These are phyloP conservation scores for Globisporangium mamillatum DNA, from an alignment of 352 stramenopile genomes.

Conservation along the genomic window DNA sequence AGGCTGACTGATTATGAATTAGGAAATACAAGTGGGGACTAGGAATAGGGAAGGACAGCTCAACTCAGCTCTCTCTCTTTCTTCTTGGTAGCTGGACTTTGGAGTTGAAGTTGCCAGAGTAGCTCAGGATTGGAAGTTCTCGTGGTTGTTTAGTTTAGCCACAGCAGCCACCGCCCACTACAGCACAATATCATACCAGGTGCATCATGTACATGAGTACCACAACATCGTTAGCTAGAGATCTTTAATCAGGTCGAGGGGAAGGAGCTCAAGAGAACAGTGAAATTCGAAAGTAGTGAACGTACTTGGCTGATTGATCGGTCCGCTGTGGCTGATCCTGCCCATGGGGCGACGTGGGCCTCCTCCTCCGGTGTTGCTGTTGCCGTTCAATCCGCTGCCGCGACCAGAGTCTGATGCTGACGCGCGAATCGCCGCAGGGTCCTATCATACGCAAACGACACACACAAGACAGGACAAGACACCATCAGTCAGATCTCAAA, in stretches of 20 bases:
- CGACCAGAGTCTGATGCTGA: slow-evolving; percentile 15
- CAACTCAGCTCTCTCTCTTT: background rate
- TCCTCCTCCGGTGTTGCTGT: background rate
- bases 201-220: background rate
- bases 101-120: background rate
- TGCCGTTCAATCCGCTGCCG: background rate
- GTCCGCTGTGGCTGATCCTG: slow-evolving; percentile 41
- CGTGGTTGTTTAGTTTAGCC: slow-evolving; percentile 30
- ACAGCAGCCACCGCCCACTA: slow-evolving; percentile 57
- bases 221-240: background rate
- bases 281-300: background rate
- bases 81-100: slow-evolving; percentile 22
- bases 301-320: slow-evolving; percentile 63
- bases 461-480: slow-evolving; percentile 3
- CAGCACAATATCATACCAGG: background rate
- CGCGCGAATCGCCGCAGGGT: slow-evolving; percentile 34
- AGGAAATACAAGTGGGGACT: background rate
- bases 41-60: background rate
- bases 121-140: background rate
- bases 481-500: background rate
- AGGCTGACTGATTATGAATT: background rate
- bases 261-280: background rate
- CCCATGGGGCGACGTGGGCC: slow-evolving; percentile 57
- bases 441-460: slow-evolving; percentile 22
- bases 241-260: background rate